Percentiles rank a stretch among this genome's conserved stretches.
phyloP scores from a whole-genome alignment of 148 eudicot species.

The Spergularia marina region DNA sequence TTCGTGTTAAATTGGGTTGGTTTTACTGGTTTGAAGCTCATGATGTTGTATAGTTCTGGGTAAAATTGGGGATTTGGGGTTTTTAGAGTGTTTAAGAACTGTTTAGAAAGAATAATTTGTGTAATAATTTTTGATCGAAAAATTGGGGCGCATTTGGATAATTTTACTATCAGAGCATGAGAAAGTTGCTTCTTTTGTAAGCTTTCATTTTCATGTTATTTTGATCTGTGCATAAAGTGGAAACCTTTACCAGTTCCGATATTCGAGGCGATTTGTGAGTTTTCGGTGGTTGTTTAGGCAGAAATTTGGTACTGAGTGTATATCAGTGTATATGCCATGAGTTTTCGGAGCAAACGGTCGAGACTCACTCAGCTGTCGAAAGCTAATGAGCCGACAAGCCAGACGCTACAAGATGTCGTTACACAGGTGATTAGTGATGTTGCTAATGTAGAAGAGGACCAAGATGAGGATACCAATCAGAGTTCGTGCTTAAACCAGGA shows the following conservation, averaged over 20 bases:
- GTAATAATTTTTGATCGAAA: background rate
- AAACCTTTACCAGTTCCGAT: background rate
- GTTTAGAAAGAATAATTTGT: background rate
- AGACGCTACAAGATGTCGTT: slow-evolving; percentile 26
- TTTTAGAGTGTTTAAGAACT: background rate
- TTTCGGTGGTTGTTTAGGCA: slow-evolving; percentile 5
- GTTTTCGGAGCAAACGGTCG: slow-evolving; percentile 31
- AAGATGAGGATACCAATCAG: slow-evolving; percentile 20
- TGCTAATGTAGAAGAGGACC: background rate
- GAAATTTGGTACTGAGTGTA: slow-evolving; percentile 5
- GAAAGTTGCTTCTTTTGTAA: background rate
- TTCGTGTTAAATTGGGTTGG: background rate
- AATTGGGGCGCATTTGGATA: background rate
- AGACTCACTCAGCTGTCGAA: slow-evolving; percentile 12
- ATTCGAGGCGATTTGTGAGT: background rate
- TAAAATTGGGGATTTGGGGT: background rate
- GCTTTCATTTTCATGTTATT: background rate
- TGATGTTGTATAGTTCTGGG: background rate
- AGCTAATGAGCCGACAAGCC: slow-evolving; percentile 15
- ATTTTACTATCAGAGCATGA: background rate
- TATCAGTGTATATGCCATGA: slow-evolving; percentile 17
- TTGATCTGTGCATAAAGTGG: background rate
- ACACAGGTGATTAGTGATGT: slow-evolving; percentile 27
- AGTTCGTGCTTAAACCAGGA: slow-evolving; percentile 15
- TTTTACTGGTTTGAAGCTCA: background rate